Conservation (phyloP, 2,329 filamentous ascomycete species). For the Colletotrichum sp. region DNA sequence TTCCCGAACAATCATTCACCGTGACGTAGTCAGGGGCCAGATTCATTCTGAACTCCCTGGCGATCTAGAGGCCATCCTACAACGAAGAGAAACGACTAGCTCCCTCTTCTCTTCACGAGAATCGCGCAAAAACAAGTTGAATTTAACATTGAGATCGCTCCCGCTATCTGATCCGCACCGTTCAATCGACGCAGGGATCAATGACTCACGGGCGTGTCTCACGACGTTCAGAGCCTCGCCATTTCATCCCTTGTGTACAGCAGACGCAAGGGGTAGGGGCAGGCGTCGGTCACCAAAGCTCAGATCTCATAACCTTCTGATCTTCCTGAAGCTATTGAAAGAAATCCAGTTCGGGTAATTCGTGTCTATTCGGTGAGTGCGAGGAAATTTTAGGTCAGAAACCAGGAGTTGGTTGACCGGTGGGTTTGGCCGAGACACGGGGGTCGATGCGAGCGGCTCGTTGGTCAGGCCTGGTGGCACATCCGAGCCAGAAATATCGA, state of each 20-base stretch:
- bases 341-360: fast-evolving
- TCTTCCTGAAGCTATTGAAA: neutral
- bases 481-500: neutral
- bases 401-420: neutral
- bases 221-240: neutral
- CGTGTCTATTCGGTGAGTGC: neutral
- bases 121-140: neutral
- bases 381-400: neutral
- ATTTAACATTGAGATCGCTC: neutral
- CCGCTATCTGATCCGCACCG: neutral
- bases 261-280: neutral
- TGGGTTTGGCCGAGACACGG: neutral
- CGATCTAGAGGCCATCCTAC: fast-evolving
- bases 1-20: neutral
- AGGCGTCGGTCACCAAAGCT: neutral
- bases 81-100: fast-evolving
- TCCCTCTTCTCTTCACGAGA: neutral
- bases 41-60: neutral
- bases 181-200: neutral
- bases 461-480: neutral
- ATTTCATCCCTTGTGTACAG: fast-evolving
- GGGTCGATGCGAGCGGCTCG: neutral
- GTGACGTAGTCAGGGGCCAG: fast-evolving
- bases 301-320: neutral
- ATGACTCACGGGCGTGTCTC: neutral